phyloP scores from a whole-genome alignment of 768 basidiomycete species.

The Suillus occidentalis region DNA sequence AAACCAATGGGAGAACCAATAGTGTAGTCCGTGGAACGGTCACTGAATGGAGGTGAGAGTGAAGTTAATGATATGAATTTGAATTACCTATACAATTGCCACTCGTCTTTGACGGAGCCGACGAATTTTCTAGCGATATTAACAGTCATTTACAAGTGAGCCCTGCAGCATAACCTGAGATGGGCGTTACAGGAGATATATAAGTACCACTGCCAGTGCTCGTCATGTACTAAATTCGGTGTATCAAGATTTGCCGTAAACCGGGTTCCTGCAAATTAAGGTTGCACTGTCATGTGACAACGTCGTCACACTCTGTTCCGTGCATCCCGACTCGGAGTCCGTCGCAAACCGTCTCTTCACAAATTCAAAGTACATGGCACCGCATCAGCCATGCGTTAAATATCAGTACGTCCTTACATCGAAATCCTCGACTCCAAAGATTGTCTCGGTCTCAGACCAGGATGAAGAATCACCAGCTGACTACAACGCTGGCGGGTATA shows the following conservation, averaged over 20 bases:
- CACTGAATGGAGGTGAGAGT: conserved; percentile 41
- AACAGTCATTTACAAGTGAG: conserved; percentile 16
- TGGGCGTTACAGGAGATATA: neutral
- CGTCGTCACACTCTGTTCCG: conserved; percentile 16
- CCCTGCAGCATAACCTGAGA: neutral
- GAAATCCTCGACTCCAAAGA: conserved; percentile 64
- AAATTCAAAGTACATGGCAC: conserved; percentile 59
- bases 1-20: conserved; percentile 82
- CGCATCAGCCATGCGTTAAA: conserved; percentile 64
- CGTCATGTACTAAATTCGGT: neutral
- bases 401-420: conserved; percentile 76
- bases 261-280: conserved; percentile 4
- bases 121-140: conserved; percentile 48
- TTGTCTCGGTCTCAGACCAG: conserved; percentile 67
- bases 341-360: conserved; percentile 16
- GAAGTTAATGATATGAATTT: neutral
- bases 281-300: neutral
- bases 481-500: conserved; percentile 81
- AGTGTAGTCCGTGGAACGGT: conserved; percentile 68
- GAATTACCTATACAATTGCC: conserved; percentile 73
- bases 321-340: conserved; percentile 6
- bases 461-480: conserved; percentile 85
- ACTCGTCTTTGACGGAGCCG: conserved; percentile 82
- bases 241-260: neutral
- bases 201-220: neutral